Evolutionary conservation across 352 stramenopile species (phyloP), one percentile per base, ranked within the genome.

Genomic region (Pythium guiyangense): DNA sequence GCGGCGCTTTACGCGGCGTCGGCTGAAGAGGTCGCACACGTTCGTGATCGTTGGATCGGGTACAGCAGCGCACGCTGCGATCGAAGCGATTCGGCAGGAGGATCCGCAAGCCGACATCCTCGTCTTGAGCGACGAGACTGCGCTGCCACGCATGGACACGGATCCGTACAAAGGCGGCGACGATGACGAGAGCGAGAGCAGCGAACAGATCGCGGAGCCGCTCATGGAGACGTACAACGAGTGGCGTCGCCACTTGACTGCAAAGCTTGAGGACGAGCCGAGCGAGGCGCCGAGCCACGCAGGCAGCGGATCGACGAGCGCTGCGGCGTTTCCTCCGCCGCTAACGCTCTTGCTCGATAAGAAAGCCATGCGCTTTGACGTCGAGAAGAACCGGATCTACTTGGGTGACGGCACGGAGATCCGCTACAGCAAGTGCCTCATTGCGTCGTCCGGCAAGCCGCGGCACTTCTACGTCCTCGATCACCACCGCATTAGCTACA

Each of bases 41-140:
- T 97, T 93, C 61, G 89, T 97, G 54, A 92, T 97, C 51, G 70
- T 96, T 1, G 90, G 90, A 9, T 92, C 83, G 2, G 87, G 87
- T 17, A 97, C 90, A 4, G 79, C 90, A 20, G 90, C 90, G 14
- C 88, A 96, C 63, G 88, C 90, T 0, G 90, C 90, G 26, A 94
- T 97, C 54, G 90, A 97, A 60, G 85, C 88, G 26, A 97, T 97
- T 52, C 79, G 90, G 17, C 86, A 96, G 64, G 72, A 86, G 49
- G 70, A 92, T 22, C 57, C 67, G 2, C 57, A 70, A 26, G 86
- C 88, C 17, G 84, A 97, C 51, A 96, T 97, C 51, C 64, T 97
- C 34, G 84, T 97, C 15, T 77, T 97, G 25, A 94, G 79, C 61
- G 85, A 96, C 57, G 86, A 93, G 62, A 66, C 77, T 18, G 76